Evolutionary conservation across 345 rosid genomes (phyloP).

Genomic region (Pugionium cornutum): DNA sequence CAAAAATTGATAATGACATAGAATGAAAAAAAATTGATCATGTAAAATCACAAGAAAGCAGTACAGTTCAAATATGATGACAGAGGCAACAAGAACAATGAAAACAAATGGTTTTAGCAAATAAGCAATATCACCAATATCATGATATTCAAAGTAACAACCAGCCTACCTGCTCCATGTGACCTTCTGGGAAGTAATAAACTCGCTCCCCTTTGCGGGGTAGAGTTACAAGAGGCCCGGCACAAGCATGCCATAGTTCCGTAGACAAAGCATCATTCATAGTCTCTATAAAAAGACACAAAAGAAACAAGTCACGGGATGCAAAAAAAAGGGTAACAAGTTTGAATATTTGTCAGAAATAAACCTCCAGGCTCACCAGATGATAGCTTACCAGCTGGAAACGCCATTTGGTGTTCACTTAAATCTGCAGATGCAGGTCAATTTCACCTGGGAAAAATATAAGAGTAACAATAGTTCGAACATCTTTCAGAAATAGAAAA

Average conservation of each 20-base stretch:
- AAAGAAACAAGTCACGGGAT: too few relatives aligned
- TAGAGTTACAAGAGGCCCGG: conserved; percentile 92
- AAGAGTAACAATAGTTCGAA: not conserved
- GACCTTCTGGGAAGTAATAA: conserved; percentile 99
- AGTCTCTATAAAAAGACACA: conserved; percentile 43
- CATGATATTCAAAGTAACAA: conserved; percentile 13
- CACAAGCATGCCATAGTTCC: conserved; percentile 98
- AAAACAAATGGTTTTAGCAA: conserved; percentile 9
- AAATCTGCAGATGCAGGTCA: not conserved
- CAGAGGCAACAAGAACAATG: not conserved
- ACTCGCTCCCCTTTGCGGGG: conserved; percentile 95
- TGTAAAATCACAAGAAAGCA: conserved; percentile 3
- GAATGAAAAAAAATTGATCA: not conserved
- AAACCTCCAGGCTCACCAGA: conserved; percentile 54
- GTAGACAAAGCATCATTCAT: conserved; percentile 67
- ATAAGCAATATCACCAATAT: not conserved
- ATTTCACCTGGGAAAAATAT: conserved; percentile 25
- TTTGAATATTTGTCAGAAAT: conserved; percentile 21
- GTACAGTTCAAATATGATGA: conserved; percentile 9
- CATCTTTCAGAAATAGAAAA: not conserved
- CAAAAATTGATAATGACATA: not conserved
- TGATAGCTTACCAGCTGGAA: conserved; percentile 41
- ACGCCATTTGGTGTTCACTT: conserved; percentile 9
- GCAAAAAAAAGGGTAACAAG: too few relatives aligned
- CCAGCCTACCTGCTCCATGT: conserved; percentile 88